Evolutionary conservation across 768 basidiomycete species (phyloP).

Genomic region (Saitozyma sp.): DNA sequence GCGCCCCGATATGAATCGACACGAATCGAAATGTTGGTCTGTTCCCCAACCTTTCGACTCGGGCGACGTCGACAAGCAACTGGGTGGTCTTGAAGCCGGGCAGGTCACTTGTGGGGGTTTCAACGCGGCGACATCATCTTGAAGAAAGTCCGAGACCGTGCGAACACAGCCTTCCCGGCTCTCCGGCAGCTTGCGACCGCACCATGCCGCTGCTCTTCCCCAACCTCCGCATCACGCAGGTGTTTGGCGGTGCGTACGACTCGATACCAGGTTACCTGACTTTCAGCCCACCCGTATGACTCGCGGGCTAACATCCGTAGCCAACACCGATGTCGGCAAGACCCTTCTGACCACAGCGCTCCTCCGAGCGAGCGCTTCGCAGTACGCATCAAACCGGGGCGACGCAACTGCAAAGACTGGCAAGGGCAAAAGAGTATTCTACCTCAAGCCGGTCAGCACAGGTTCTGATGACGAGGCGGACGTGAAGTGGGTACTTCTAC

Average conservation of each 20-base stretch:
- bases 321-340: slow-evolving; percentile 95
- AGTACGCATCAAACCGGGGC: slow-evolving; percentile 19
- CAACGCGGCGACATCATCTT: too few relatives aligned
- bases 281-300: background rate
- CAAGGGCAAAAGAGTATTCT: slow-evolving; percentile 46
- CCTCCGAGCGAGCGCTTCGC: slow-evolving; percentile 68
- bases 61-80: too few relatives aligned
- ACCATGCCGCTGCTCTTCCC: slow-evolving; percentile 80
- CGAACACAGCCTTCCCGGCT: too few relatives aligned
- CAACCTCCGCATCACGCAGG: slow-evolving; percentile 79
- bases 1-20: too few relatives aligned
- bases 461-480: slow-evolving; percentile 79
- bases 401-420: slow-evolving; percentile 46
- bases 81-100: too few relatives aligned
- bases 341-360: slow-evolving; percentile 85
- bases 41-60: too few relatives aligned
- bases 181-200: too few relatives aligned
- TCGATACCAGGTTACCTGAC: background rate
- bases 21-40: too few relatives aligned
- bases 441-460: slow-evolving; percentile 84
- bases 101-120: too few relatives aligned
- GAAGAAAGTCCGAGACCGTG: too few relatives aligned
- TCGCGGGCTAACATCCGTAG: slow-evolving; percentile 47
- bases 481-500: slow-evolving; percentile 61
- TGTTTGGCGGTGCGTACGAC: slow-evolving; percentile 67